Evolutionary conservation across 2,329 filamentous ascomycete species (phyloP), one percentile per base, ranked within the genome.

Genomic region (Penicillium occitanis): DNA sequence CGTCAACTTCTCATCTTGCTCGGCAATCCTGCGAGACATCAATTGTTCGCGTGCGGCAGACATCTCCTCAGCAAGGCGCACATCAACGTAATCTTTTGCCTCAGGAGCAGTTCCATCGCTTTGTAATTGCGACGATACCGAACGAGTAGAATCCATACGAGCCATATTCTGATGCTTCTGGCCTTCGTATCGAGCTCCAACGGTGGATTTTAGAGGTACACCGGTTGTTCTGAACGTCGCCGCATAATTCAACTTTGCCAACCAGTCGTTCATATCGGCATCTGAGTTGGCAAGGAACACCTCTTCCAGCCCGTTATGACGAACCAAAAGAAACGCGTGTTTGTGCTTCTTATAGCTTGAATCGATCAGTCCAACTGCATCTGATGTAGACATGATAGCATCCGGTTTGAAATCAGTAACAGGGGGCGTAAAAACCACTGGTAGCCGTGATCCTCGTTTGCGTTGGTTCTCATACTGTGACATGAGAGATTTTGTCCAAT

Each of bases 241-340:
- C 40, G 94, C 94, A 75, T 98, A 98, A 76, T 99, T 99, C 67
- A 99, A 86, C 73, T 97, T 95, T 7, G 91, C 91, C 33, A 99
- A 83, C 95, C 95, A 99, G 75, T 99, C 95, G 73, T 97, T 96
- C 85, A 96, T 89, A 72, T 99, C 95, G 1, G 87, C 83, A 72
- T 99, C 95, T 63, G 88, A 92, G 72, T 97, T 93, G 5, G 95
- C 94, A 19, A 98, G 82, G 44, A 99, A 90, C 0, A 94, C 89
- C 75, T 99, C 95, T 73, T 99, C 94, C 46, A 93, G 83, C 0
- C 92, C 91, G 61, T 91, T 91, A 69, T 95, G 91, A 35, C 92
- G 88, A 67, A 97, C 91, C 72, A 97, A 94, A 14, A 93, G 85
- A 73, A 99, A 97, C 0, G 95, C 92, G 77, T 98, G 88, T 79